Base-by-base conservation (phyloP, 805 yeast genomes). In the Wickerhamiella hasegawae region DNA sequence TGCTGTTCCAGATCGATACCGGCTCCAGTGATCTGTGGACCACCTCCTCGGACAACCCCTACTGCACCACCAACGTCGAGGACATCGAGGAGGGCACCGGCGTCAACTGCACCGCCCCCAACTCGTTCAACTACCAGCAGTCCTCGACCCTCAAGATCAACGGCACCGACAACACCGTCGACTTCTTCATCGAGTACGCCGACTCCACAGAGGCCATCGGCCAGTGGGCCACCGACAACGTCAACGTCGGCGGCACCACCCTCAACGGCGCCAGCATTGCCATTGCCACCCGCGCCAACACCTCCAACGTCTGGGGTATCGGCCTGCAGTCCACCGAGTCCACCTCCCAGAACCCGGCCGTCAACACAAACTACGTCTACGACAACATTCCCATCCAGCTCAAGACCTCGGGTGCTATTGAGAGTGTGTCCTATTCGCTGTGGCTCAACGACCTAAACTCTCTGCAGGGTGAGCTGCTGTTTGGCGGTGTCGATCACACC, bases 1-100 rank as follows among this genome's bases (percentile, higher is more conserved):
- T 76, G 6, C 58, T 58, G 3, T 71, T 75, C 9, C 54, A 71
- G 34, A 55, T 79, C 18, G 92, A 79, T 50, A 79, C 87, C 3
- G 92, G 90, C 3, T 76, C 85, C 0, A 65, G 79, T 1, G 90
- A 79, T 49, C 51, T 77, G 34, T 77, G 83, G 82, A 69, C 76
- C 31, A 62, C 68, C 46, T 55, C 60, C 20, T 42, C 63, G 2
- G 46, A 55, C 28, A 72, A 71, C 45, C 66, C 75, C 2, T 65
- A 60, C 42, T 58, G 57, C 41, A 44, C 48, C 26, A 23, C 18
- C 11, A 12, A 23, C 21, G 15, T 9, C 33, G 11, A 5, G 8
- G n/a, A 6, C 20, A 28, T 28, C 20, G 20, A 6, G 4, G 16
- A 14, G 5, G 31, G 31, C 5, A 17, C 18, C 12, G 31, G 20